phyloP scores from a whole-genome alignment of 139 green algal genomes.

The Picochlorum sp. region DNA sequence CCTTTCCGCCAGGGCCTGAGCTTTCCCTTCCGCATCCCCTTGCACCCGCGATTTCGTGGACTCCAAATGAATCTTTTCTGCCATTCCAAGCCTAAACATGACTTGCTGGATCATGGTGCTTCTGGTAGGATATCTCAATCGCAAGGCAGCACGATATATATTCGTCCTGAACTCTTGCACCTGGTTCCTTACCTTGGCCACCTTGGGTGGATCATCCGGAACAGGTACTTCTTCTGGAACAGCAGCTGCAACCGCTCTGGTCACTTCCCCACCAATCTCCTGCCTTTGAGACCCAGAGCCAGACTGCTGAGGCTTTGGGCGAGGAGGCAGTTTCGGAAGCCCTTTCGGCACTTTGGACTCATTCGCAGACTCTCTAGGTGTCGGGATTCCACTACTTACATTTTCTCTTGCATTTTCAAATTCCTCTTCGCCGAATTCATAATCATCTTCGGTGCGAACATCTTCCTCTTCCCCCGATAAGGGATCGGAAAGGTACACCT shows the following conservation, averaged over 20 bases:
- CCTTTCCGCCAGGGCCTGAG: conserved; percentile 14
- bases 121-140: conserved; percentile 15
- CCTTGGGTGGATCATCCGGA: conserved; percentile 3
- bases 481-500: conserved; percentile 24
- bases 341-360: no score
- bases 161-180: conserved; percentile 23
- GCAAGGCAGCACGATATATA: conserved; percentile 17
- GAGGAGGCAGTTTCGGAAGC: conserved; percentile 6
- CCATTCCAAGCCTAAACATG: conserved; percentile 58
- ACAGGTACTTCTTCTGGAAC: neutral
- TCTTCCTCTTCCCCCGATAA: conserved; percentile 5
- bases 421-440: conserved; percentile 12
- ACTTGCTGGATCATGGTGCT: conserved; percentile 12
- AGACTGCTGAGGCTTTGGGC: neutral
- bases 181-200: conserved; percentile 3
- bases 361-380: no score
- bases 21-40: conserved; percentile 7
- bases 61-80: conserved; percentile 54
- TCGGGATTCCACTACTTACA: neutral
- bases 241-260: neutral
- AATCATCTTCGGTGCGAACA: conserved; percentile 22
- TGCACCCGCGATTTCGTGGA: neutral
- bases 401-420: neutral
- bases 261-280: neutral
- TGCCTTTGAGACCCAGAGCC: neutral